phyloP scores from a whole-genome alignment of 2,329 filamentous ascomycete species.

The Magnaporthiopsis poae region DNA sequence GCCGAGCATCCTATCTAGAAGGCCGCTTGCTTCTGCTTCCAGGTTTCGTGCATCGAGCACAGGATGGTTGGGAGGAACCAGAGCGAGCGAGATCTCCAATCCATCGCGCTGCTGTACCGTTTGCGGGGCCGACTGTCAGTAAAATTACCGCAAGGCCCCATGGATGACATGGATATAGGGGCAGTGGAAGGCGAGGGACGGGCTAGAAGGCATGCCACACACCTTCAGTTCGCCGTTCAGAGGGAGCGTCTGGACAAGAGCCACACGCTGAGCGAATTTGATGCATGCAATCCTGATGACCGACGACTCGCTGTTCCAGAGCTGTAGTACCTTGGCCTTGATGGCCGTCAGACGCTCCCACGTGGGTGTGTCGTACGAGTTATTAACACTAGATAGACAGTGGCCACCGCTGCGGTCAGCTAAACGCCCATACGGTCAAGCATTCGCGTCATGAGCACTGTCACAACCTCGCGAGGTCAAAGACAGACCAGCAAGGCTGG shows the following conservation, averaged over 20 bases:
- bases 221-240: slow-evolving; percentile 73
- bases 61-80: slow-evolving; percentile 75
- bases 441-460: background rate
- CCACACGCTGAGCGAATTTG: slow-evolving; percentile 91
- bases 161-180: background rate
- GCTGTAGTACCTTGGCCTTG: slow-evolving; percentile 76
- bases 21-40: slow-evolving; percentile 83
- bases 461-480: slow-evolving; percentile 13
- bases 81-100: slow-evolving; percentile 74
- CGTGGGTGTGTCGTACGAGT: slow-evolving; percentile 66
- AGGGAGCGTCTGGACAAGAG: slow-evolving; percentile 83
- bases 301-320: slow-evolving; percentile 72
- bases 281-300: slow-evolving; percentile 86
- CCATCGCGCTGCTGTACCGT: slow-evolving; percentile 49
- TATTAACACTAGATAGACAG: slow-evolving; percentile 58
- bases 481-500: slow-evolving; percentile 15
- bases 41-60: slow-evolving; percentile 69
- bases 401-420: background rate
- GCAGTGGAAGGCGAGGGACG: background rate
- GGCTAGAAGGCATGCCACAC: slow-evolving; percentile 32
- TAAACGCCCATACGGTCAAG: background rate
- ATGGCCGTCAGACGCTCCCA: slow-evolving; percentile 86
- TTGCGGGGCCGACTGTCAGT: background rate
- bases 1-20: slow-evolving; percentile 77
- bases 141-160: background rate